Conservation (phyloP, 2,329 filamentous ascomycete genomes). For the Chrysosporium queenslandicum region DNA sequence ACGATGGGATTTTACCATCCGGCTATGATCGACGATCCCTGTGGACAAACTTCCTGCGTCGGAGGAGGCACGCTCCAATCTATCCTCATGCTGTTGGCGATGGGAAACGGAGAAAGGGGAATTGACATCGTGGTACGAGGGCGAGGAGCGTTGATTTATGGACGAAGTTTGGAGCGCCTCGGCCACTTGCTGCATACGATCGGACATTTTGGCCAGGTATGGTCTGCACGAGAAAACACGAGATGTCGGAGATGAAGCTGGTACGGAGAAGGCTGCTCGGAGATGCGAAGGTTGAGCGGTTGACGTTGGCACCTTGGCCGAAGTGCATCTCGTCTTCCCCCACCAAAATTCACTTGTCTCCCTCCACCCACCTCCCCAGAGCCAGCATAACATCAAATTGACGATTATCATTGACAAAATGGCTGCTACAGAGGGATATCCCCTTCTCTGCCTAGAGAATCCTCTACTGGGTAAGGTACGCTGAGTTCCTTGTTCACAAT, state of each 20-base stretch:
- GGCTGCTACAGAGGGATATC: slow-evolving; percentile 67
- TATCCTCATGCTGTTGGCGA: slow-evolving; percentile 36
- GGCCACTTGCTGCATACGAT: slow-evolving; percentile 58
- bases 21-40: slow-evolving; percentile 36
- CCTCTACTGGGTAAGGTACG: slow-evolving; percentile 69
- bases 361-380: slow-evolving; percentile 5
- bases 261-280: neutral
- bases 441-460: slow-evolving; percentile 91
- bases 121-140: slow-evolving; percentile 61
- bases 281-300: neutral
- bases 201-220: slow-evolving; percentile 39
- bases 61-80: slow-evolving; percentile 45
- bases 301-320: neutral
- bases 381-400: slow-evolving; percentile 12
- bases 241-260: neutral
- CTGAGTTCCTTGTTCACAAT: neutral
- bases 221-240: neutral
- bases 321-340: neutral
- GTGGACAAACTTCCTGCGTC: slow-evolving; percentile 40
- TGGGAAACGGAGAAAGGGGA: slow-evolving; percentile 54
- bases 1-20: slow-evolving; percentile 26
- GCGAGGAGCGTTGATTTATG: slow-evolving; percentile 45
- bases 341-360: slow-evolving; percentile 5
- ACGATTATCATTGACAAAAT: slow-evolving; percentile 41
- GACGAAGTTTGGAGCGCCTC: slow-evolving; percentile 72